Conservation (phyloP, 2,329 filamentous ascomycete genomes). For the Calonectria naviculata region DNA sequence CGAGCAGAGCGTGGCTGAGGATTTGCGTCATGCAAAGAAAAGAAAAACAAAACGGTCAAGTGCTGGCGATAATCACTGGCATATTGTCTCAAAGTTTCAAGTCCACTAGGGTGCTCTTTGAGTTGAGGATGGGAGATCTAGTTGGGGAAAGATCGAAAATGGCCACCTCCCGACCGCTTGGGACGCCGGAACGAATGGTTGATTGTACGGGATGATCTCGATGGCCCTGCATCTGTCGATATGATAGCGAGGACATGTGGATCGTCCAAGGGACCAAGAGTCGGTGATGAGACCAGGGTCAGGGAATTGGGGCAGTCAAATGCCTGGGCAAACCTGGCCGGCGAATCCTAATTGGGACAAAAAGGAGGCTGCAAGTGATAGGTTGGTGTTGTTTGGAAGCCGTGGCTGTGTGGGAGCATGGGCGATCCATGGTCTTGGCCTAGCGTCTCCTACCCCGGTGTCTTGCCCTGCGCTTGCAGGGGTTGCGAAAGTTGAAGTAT, state of each 20-base stretch:
- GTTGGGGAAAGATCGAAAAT: background rate
- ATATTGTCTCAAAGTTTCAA: background rate
- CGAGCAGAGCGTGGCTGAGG: background rate
- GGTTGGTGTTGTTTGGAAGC: conserved; percentile 11
- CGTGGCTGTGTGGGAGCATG: conserved; percentile 15
- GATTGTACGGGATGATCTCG: conserved; percentile 17
- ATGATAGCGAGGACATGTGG: conserved; percentile 22
- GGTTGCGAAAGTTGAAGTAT: conserved; percentile 1
- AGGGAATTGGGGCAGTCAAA: background rate
- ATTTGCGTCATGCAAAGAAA: background rate
- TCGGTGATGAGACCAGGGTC: background rate
- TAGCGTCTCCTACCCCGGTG: conserved; percentile 10
- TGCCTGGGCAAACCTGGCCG: conserved; percentile 4
- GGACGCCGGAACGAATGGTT: conserved; percentile 11
- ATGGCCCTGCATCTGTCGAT: conserved; percentile 24
- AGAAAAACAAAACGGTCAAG: conserved; percentile 1
- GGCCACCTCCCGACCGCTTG: conserved; percentile 16
- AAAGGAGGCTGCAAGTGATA: conserved; percentile 16
- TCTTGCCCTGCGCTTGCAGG: conserved; percentile 15
- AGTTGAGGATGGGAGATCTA: background rate
- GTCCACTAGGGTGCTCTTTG: background rate
- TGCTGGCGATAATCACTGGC: background rate
- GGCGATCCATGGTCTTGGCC: conserved; percentile 7
- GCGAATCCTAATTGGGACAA: conserved; percentile 4
- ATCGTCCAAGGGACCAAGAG: conserved; percentile 2